Evolutionary conservation across 2,329 filamentous ascomycete genomes (phyloP).

Genomic region (Microdochium paspali): DNA sequence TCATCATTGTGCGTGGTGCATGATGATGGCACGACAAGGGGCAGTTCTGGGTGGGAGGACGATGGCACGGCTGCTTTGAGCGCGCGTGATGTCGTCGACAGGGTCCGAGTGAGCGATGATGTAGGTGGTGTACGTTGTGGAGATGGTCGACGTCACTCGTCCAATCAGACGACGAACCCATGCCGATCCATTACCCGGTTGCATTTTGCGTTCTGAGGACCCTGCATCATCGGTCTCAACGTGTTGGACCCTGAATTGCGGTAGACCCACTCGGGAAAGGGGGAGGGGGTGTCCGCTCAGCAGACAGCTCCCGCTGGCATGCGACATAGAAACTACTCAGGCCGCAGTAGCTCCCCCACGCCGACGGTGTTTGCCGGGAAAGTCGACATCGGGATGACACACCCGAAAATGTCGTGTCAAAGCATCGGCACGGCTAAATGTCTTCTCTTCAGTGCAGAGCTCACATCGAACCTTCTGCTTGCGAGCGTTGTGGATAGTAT

Average conservation of each 20-base stretch:
- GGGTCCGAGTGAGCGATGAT: background rate
- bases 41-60: background rate
- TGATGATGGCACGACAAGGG: background rate
- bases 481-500: conserved; percentile 90
- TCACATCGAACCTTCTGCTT: conserved; percentile 94
- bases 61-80: background rate
- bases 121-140: background rate
- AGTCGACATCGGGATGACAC: conserved; percentile 81
- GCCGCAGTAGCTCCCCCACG: conserved; percentile 12
- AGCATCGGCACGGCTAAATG: conserved; percentile 90
- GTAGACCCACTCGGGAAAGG: conserved; percentile 6
- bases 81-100: background rate
- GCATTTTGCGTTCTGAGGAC: background rate
- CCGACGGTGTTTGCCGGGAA: conserved; percentile 53
- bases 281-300: conserved; percentile 3
- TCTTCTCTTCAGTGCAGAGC: conserved; percentile 92
- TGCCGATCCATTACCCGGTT: background rate
- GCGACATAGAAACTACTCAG: background rate
- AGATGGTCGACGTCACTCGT: background rate
- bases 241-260: conserved; percentile 10
- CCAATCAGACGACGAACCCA: background rate
- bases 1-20: background rate
- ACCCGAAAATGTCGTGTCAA: conserved; percentile 90
- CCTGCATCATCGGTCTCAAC: conserved; percentile 2
- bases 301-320: conserved; percentile 1